A percentile compares a stretch with the other conserved stretches of the same genome.
These are phyloP conservation scores for Picea mariana DNA, from an alignment of 83 land plant species.

Conservation along the genomic window DNA sequence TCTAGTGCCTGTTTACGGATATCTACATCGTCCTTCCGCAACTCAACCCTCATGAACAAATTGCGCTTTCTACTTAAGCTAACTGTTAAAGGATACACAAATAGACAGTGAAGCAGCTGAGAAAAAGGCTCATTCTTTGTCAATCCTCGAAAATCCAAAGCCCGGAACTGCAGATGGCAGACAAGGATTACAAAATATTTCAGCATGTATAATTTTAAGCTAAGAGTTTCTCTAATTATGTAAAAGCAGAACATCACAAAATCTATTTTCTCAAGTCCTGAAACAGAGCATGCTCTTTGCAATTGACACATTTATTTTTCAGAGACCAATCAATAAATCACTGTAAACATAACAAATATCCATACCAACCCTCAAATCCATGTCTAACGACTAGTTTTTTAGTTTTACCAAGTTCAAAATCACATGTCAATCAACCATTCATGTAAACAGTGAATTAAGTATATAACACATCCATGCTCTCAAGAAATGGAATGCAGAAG, in stretches of 20 bases:
- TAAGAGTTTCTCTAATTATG: background rate
- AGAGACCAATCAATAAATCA: background rate
- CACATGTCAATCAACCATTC: no score
- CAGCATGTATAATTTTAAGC: background rate
- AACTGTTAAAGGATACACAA: conserved; percentile 87
- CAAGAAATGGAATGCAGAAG: background rate
- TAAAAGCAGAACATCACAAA: background rate
- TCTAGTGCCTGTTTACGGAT: conserved; percentile 79
- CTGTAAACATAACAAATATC: background rate
- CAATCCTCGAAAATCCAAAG: conserved; percentile 84
- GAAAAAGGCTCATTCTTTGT: conserved; percentile 84
- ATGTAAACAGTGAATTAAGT: background rate
- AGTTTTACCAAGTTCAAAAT: background rate
- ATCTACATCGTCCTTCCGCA: conserved; percentile 84
- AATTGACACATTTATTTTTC: background rate
- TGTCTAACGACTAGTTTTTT: background rate
- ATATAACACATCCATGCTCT: background rate
- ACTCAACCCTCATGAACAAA: conserved; percentile 83
- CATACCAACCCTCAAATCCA: background rate
- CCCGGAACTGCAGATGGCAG: conserved; percentile 65
- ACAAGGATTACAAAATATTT: background rate
- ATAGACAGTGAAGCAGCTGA: conserved; percentile 87
- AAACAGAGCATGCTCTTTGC: background rate
- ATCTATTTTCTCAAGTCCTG: background rate
- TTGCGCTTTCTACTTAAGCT: conserved; percentile 88